Evolutionary conservation across 139 green algal species (phyloP), one percentile per base, ranked within the genome.

Genomic region (Chlamydomonas asymmetrica): DNA sequence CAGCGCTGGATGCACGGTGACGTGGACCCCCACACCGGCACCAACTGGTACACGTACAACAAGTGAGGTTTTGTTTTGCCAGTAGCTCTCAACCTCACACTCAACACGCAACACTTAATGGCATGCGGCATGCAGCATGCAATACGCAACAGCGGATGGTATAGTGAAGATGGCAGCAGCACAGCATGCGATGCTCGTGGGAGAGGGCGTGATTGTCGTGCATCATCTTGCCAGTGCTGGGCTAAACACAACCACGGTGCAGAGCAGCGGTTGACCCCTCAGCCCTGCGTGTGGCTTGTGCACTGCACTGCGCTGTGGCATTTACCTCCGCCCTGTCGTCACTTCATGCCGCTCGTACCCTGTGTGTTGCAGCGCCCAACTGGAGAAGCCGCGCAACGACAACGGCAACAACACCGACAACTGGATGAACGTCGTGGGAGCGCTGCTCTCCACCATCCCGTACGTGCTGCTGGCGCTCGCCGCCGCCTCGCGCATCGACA

Each of bases 311-410:
- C n/a, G n/a, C n/a, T n/a, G n/a, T n/a, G n/a, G n/a, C n/a, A n/a
- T n/a, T n/a, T n/a, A n/a, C n/a, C n/a, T n/a, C n/a, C n/a, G n/a
- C n/a, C n/a, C n/a, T n/a, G n/a, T n/a, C n/a, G n/a, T n/a, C n/a
- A n/a, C n/a, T n/a, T n/a, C n/a, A n/a, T n/a, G n/a, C n/a, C n/a
- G n/a, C n/a, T n/a, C n/a, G n/a, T n/a, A n/a, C n/a, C n/a, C n/a
- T n/a, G n/a, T n/a, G n/a, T 13, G 34, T 23, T 22, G 68, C 69
- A 84, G 73, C 49, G n/a, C 45, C 40, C 40, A 72, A 38, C 73
- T 87, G 62, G 76, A 87, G 73, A 87, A 87, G 73, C 13, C 76
- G 34, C 73, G 81, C 56, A 87, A 87, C 59, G 81, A 87, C 63
- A 63, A 62, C 39, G 81, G 81, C 68, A 83, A 84, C 73, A 87